These are phyloP conservation scores for Penicillium verrucosum DNA, from an alignment of 2,329 filamentous ascomycete genomes.

Conservation along the genomic window DNA sequence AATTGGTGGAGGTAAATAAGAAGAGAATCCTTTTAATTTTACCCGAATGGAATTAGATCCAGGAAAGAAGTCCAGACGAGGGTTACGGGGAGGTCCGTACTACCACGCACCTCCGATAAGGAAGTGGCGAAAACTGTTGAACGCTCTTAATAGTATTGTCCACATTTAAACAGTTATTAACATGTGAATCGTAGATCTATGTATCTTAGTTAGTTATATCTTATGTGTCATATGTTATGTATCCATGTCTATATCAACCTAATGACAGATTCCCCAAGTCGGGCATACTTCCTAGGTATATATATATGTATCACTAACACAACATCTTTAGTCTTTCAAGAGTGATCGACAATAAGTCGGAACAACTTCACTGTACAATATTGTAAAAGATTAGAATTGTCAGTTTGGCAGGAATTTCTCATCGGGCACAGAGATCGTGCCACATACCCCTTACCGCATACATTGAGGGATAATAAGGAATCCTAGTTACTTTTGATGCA, in stretches of 20 bases:
- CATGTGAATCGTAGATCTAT: not conserved
- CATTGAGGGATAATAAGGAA: not conserved
- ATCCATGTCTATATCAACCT: not conserved
- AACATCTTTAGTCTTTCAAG: not conserved
- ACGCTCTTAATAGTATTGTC: not conserved
- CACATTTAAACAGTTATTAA: not conserved
- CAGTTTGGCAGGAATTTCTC: not conserved
- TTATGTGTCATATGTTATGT: not conserved
- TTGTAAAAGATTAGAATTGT: not conserved
- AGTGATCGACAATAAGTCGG: not conserved
- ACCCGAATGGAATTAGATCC: not conserved
- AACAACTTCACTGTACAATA: not conserved
- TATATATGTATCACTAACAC: not conserved
- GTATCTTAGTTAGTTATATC: too few relatives aligned
- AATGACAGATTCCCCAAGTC: not conserved
- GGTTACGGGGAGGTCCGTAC: not conserved
- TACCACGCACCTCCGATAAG: constrained; percentile 4
- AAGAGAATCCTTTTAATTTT: not conserved
- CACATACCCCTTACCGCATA: not conserved
- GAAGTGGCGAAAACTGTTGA: not conserved
- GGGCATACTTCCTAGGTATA: not conserved
- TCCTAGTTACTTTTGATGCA: not conserved
- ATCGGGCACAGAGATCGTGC: not conserved
- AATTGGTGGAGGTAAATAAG: not conserved
- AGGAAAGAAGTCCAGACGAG: not conserved